Evolutionary conservation across 1,139 yeast species (phyloP).

Genomic region (Pichia sp.): DNA sequence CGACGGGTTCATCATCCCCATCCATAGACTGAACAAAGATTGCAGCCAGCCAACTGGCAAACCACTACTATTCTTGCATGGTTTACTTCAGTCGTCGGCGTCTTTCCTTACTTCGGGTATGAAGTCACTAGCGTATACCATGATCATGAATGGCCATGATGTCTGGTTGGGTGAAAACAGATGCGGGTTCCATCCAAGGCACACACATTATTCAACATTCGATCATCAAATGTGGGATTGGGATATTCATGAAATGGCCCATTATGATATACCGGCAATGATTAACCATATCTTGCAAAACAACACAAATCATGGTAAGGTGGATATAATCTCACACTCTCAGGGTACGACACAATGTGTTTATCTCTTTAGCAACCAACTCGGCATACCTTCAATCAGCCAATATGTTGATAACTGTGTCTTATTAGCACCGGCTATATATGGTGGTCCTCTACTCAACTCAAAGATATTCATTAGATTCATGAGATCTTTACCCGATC

Average conservation of each 20-base stretch:
- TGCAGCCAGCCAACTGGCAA: not conserved
- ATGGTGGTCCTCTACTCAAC: slow-evolving; percentile 68
- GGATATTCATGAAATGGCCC: slow-evolving; percentile 79
- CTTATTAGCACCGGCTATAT: slow-evolving; percentile 86
- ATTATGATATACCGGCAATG: slow-evolving; percentile 67
- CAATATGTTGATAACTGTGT: slow-evolving; percentile 58
- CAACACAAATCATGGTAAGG: slow-evolving; percentile 36
- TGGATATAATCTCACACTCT: slow-evolving; percentile 67
- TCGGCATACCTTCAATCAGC: slow-evolving; percentile 20
- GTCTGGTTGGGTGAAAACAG: slow-evolving; percentile 94
- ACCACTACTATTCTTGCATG: slow-evolving; percentile 78
- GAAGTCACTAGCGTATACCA: slow-evolving; percentile 63
- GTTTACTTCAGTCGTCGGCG: slow-evolving; percentile 80
- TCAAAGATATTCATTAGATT: slow-evolving; percentile 52
- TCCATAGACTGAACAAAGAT: slow-evolving; percentile 51
- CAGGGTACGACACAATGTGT: slow-evolving; percentile 91
- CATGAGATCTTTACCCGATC: slow-evolving; percentile 38
- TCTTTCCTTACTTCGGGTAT: slow-evolving; percentile 75
- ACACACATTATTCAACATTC: slow-evolving; percentile 37
- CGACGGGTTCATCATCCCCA: slow-evolving; percentile 69
- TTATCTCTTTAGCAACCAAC: slow-evolving; percentile 46
- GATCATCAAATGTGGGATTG: slow-evolving; percentile 72
- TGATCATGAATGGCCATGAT: slow-evolving; percentile 59
- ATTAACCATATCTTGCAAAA: slow-evolving; percentile 50
- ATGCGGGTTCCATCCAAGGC: slow-evolving; percentile 72